phyloP scores from a whole-genome alignment of 2,329 filamentous ascomycete genomes.

The Neophaeococcomyces aloes region DNA sequence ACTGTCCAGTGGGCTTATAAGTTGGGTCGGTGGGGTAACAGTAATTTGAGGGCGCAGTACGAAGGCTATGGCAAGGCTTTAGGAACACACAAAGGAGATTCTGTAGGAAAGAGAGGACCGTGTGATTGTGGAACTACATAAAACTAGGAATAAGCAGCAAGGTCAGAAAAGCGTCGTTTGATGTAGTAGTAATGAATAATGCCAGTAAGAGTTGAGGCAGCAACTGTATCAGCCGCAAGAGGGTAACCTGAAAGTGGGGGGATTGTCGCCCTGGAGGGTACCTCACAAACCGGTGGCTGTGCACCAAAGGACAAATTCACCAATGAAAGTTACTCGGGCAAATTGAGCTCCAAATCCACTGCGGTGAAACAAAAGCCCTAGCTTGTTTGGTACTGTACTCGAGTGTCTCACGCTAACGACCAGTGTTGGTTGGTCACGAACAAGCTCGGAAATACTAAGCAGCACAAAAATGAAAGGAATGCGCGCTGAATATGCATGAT shows the following conservation, averaged over 20 bases:
- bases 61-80: too few species aligned
- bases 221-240: not conserved
- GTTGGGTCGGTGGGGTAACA: not conserved
- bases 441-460: not conserved
- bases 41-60: too few species aligned
- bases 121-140: not conserved
- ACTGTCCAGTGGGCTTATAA: not conserved
- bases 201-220: not conserved
- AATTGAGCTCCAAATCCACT: not conserved
- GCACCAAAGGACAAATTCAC: slow-evolving; percentile 2
- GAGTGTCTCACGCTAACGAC: too few species aligned
- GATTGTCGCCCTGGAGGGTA: not conserved
- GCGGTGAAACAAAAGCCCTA: too few species aligned
- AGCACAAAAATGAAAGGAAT: not conserved
- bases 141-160: not conserved
- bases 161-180: not conserved
- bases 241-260: not conserved
- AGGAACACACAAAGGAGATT: too few species aligned
- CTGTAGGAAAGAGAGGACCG: too few species aligned
- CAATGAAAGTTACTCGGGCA: not conserved
- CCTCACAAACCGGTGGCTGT: not conserved
- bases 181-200: not conserved
- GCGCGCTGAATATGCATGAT: not conserved
- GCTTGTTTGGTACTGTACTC: too few species aligned
- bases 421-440: not conserved